Evolutionary conservation across 2,329 filamentous ascomycete genomes (phyloP), one percentile per base, ranked within the genome.

Genomic region (Penicillium verrucosum): DNA sequence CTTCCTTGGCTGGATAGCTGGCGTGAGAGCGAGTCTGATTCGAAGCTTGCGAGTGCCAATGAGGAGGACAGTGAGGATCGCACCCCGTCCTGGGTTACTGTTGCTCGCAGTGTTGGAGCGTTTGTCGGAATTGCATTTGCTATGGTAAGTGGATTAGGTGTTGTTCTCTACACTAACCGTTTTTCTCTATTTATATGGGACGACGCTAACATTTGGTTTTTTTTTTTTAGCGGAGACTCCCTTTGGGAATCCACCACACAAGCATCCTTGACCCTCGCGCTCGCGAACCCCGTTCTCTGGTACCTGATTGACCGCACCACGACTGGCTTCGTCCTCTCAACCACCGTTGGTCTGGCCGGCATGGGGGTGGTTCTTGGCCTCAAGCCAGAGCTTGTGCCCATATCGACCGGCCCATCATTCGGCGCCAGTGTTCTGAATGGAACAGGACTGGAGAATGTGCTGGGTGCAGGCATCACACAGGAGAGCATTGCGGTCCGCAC

Each of bases 191-290:
- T 56, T 38, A 16, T 32, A 41, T 21, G 14, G 2, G 21, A 34
- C 23, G 30, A 41, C 56, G 58, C 58, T 63, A 29, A 60, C 56
- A 54, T 52, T 36, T 40, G n/a, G 25, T 29, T 59, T 64, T 58
- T 63, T 59, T 32, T 44, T 46, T 46, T 46, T 66, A 95, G 90
- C 88, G 94, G 62, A 90, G 89, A 73, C 84, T 97, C 10, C 89
- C 91, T 1, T 1, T 99, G 94, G 94, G 84, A 92, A 66, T 97
- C 92, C 9, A 94, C 92, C 1, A 85, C 96, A n/a, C 94, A 99
- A 75, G 86, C 95, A 21, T 95, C 92, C 1, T 75, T 95, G 27
- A 94, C 92, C 1, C 85, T 99, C 47, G 90, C 92, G 23, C 85
- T 97, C 58, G 90, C 89, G 21, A 97, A 97, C 71, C 93, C 94